Percentiles rank a stretch among this genome's conserved stretches.
phyloP scores from a whole-genome alignment of 768 basidiomycete species.

The Mrakia frigida region DNA sequence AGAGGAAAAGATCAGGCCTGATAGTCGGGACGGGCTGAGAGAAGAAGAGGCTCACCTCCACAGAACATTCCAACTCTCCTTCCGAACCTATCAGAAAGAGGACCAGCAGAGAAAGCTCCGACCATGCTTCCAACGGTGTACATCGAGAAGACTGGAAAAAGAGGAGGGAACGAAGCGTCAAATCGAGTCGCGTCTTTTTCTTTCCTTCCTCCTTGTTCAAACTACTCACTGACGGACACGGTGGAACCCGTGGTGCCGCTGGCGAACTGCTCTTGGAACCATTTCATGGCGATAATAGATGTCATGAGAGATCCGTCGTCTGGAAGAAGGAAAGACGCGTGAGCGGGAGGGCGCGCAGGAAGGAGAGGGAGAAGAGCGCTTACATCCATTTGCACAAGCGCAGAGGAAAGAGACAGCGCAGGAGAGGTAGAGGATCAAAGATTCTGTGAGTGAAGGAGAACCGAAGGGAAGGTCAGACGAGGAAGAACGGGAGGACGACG shows the following conservation, averaged over 20 bases:
- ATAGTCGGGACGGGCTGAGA: too few species aligned
- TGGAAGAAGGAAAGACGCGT: background rate
- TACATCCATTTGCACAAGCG: background rate
- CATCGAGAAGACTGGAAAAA: background rate
- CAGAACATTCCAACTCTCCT: background rate
- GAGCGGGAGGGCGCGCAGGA: too few species aligned
- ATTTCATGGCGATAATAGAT: background rate
- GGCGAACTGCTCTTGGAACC: background rate
- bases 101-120: conserved; percentile 13
- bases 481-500: too few species aligned
- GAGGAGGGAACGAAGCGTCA: too few species aligned
- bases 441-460: too few species aligned
- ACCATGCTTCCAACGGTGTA: conserved; percentile 39
- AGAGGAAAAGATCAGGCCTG: too few species aligned
- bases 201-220: background rate
- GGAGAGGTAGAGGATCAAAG: conserved; percentile 14
- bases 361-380: too few species aligned
- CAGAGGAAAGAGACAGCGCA: conserved; percentile 19
- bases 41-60: too few species aligned
- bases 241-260: background rate
- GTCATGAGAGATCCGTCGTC: background rate
- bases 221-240: background rate
- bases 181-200: background rate
- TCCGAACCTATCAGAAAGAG: conserved; percentile 13
- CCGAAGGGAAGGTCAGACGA: background rate